A percentile compares a stretch with the other conserved stretches of the same genome.
Evolutionary conservation across 441 rosid genomes (phyloP).

Genomic region (Syzygium malaccense): DNA sequence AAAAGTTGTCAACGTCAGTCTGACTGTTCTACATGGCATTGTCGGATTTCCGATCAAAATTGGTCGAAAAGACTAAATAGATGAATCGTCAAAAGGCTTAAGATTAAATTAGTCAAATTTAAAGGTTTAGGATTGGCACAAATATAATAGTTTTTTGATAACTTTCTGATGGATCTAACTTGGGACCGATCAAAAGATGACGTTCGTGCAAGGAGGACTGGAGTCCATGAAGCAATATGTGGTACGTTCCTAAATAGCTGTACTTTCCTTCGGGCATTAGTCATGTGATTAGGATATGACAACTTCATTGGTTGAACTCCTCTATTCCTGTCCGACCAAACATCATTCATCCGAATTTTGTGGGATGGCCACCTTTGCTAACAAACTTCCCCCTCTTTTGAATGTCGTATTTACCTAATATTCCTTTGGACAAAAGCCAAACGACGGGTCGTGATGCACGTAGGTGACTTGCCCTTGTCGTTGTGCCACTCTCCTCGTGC

Average conservation of each 20-base stretch:
- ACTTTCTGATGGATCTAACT: neutral
- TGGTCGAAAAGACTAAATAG: no score
- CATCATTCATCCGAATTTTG: neutral
- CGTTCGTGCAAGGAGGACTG: neutral
- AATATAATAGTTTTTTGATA: no score
- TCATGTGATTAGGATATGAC: neutral
- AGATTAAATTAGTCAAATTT: no score
- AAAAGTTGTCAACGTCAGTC: no score
- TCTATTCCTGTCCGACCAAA: neutral
- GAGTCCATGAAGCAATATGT: neutral
- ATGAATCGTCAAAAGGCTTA: no score
- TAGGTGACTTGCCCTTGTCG: neutral
- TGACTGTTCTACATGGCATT: no score
- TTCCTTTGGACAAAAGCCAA: neutral
- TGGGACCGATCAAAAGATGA: neutral
- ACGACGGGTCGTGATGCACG: neutral
- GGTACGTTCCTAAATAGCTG: neutral
- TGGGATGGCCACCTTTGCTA: neutral
- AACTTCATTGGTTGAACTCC: neutral
- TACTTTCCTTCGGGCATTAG: neutral
- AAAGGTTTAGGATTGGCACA: no score
- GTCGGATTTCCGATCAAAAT: no score
- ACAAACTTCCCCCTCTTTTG: neutral
- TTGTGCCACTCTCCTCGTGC: neutral
- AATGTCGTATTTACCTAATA: neutral